These are phyloP conservation scores for Cynara cardunculus DNA, from an alignment of 129 eudicot species.

Conservation along the genomic window DNA sequence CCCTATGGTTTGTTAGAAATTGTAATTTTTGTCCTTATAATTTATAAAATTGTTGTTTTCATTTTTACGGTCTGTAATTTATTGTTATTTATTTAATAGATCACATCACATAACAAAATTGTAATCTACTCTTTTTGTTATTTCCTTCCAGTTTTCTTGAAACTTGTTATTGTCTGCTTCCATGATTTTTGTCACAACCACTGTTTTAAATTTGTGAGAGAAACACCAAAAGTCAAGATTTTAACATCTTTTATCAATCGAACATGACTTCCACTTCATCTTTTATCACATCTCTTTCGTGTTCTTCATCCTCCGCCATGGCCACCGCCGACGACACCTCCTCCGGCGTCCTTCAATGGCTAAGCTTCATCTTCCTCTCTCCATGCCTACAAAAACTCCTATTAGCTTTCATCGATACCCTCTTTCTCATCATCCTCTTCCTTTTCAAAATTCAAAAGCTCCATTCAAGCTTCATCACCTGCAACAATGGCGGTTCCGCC, in stretches of 20 bases:
- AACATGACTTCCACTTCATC: background rate
- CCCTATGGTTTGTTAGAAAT: no score
- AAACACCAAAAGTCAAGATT: background rate
- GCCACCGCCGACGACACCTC: background rate
- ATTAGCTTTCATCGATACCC: constrained; percentile 23
- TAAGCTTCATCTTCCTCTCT: constrained; percentile 15
- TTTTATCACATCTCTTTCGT: constrained; percentile 2
- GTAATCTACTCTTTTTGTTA: no score
- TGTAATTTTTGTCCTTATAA: no score
- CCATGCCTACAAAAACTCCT: constrained; percentile 27
- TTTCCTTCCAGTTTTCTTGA: background rate
- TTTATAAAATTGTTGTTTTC: no score
- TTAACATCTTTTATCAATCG: background rate
- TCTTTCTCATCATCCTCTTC: constrained; percentile 18
- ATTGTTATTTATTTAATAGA: no score
- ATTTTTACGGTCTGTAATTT: no score
- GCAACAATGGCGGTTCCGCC: background rate
- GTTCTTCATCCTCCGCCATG: constrained; percentile 11
- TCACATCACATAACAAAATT: no score
- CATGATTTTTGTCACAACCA: no score
- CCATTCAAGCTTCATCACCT: background rate
- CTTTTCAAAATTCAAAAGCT: constrained; percentile 17
- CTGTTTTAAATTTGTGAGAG: no score
- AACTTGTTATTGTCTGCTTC: background rate
- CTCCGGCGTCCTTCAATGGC: constrained; percentile 7